Conservation (phyloP, 371 early-diverging fungal genomes). For the Syncephalastrum racemosum region DNA sequence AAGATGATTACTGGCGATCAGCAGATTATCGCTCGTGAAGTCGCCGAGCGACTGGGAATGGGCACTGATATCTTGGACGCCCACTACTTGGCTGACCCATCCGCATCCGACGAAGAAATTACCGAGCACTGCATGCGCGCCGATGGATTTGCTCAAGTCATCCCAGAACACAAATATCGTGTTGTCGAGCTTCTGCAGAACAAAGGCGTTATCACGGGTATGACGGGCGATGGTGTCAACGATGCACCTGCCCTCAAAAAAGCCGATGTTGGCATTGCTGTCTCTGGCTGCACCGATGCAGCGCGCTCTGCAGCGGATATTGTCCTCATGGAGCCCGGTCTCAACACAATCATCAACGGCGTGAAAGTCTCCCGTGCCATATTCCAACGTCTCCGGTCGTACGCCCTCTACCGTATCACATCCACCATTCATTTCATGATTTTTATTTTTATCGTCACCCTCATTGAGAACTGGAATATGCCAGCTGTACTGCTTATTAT, state of each 20-base stretch:
- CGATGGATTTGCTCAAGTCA: slow-evolving; percentile 96
- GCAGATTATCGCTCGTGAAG: slow-evolving; percentile 80
- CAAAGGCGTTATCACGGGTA: slow-evolving; percentile 67
- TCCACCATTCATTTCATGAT: slow-evolving; percentile 91
- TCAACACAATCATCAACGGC: slow-evolving; percentile 89
- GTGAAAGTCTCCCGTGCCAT: slow-evolving; percentile 83
- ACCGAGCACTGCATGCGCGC: slow-evolving; percentile 80
- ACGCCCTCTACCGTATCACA: slow-evolving; percentile 91
- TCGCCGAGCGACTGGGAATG: slow-evolving; percentile 84
- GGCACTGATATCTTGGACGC: slow-evolving; percentile 79
- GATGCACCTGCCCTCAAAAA: slow-evolving; percentile 92
- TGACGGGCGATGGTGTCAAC: slow-evolving; percentile 87
- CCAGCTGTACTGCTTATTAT: slow-evolving; percentile 81
- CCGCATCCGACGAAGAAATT: slow-evolving; percentile 43
- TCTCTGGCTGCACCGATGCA: slow-evolving; percentile 84
- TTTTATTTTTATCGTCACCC: slow-evolving; percentile 88
- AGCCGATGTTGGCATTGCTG: slow-evolving; percentile 85
- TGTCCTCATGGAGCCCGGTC: slow-evolving; percentile 84
- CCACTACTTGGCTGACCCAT: slow-evolving; percentile 76
- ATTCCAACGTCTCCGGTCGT: slow-evolving; percentile 92
- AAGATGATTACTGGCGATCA: slow-evolving; percentile 94
- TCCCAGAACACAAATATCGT: slow-evolving; percentile 91
- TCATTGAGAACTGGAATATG: slow-evolving; percentile 79
- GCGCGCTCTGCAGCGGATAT: slow-evolving; percentile 95
- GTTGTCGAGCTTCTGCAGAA: slow-evolving; percentile 74